phyloP scores from a whole-genome alignment of 352 stramenopile species.

The Phytophthora fragariae region DNA sequence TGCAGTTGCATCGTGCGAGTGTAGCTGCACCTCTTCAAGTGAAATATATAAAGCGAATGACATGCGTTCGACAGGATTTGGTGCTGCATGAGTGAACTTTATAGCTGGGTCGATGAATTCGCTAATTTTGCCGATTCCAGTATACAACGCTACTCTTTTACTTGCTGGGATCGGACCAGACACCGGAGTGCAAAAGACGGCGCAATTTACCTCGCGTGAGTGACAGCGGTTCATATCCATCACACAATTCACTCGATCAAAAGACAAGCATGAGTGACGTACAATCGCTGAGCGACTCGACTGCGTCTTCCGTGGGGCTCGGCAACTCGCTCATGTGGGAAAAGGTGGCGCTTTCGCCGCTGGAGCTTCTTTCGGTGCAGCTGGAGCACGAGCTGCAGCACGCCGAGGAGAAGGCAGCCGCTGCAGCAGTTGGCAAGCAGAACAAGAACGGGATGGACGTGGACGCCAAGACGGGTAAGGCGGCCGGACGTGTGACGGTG shows the following conservation, averaged over 20 bases:
- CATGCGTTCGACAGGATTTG: no score
- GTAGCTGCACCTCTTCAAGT: no score
- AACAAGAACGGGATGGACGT: slow-evolving; percentile 88
- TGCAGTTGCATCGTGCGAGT: no score
- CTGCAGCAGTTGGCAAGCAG: slow-evolving; percentile 41
- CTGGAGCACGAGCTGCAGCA: slow-evolving; percentile 74
- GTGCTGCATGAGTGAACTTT: no score
- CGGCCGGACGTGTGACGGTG: slow-evolving; percentile 57
- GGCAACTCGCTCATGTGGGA: slow-evolving; percentile 81
- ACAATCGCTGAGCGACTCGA: slow-evolving; percentile 53
- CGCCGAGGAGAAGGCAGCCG: slow-evolving; percentile 50
- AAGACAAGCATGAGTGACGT: slow-evolving; percentile 52
- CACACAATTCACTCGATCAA: slow-evolving; percentile 21
- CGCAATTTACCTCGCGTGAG: neutral
- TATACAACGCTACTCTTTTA: no score
- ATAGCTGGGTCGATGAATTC: no score
- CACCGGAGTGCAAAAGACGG: neutral
- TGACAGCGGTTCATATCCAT: slow-evolving; percentile 25
- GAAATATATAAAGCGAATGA: no score
- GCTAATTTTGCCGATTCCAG: no score
- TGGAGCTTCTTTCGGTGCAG: slow-evolving; percentile 76
- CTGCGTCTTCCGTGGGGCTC: slow-evolving; percentile 51
- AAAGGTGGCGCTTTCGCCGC: slow-evolving; percentile 75
- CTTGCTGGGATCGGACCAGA: no score
- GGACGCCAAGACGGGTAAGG: slow-evolving; percentile 60